Base-by-base conservation (phyloP, 768 basidiomycete species). In the Boletus rubescentipes region DNA sequence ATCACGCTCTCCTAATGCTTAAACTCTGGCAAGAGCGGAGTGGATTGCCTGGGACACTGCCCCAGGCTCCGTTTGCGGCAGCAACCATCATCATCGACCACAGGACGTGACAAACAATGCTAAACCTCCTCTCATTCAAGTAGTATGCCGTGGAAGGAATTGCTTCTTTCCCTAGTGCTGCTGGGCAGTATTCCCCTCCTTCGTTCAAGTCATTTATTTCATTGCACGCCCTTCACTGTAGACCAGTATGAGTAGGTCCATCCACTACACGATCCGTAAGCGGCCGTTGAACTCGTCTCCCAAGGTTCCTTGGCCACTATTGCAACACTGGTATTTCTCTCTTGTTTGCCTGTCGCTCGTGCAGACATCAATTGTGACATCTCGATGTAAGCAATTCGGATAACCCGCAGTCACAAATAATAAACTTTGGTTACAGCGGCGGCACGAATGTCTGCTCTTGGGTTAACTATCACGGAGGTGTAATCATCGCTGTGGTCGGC, bases 201-300 rank as follows among this genome's bases (percentile, higher is more conserved):
- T 36, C 49, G n/a, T 52, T 60, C 52, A 29, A 15, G 18, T 30
- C 8, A 30, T 34, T 14, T 4, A 42, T 38, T 38, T 37, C 35
- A 32, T 44, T 32, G 12, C 29, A 47, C 43, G 12, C 16, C 6
- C 5, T 42, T 56, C 31, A 35, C 40, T 54, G 11, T 46, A 29
- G 38, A 55, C 30, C 43, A 49, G 2, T 18, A 62, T 62, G 61
- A 49, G 61, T 59, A 40, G 5, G 61, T 62, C 40, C 38, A 21
- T 40, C 23, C 18, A 6, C 3, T 11, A 36, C n/a, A 5, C 16
- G 37, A 29, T 14, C 18, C 18, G n/a, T 20, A 18, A 14, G 31
- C 32, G 18, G 26, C 9, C 5, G n/a, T 7, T 55, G 23, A 62
- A 36, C 18, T 11, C 31, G 2, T 12, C 9, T 51, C 26, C 26